Base-by-base conservation (phyloP, 1,284 basidiomycete species). In the Sporisorium scitamineum region DNA sequence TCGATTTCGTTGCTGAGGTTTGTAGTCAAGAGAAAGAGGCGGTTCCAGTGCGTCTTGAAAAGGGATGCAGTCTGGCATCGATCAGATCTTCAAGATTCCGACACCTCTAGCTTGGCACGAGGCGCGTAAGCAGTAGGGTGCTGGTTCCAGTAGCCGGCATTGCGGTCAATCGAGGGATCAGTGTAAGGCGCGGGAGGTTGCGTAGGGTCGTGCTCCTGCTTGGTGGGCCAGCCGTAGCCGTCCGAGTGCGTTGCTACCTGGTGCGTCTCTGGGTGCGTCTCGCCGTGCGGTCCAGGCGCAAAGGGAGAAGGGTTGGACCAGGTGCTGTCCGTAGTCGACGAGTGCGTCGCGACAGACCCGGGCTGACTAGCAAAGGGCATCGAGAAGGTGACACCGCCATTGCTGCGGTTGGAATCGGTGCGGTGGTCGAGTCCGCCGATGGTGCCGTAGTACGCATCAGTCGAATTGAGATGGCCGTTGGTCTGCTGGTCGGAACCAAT, bases 121-220 rank as follows among this genome's bases (percentile, higher is more conserved):
- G 60, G 56, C 5, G 68, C 51, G 52, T 76, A 76, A 4, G 68
- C 48, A 27, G 64, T 52, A 10, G 72, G 72, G 24, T 76, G 73
- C 41, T 76, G 73, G 51, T 54, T 70, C 73, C 73, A 76, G 55
- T 76, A 76, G 34, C 54, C 66, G 10, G 52, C 55, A 51, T 52
- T 67, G 27, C 72, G 62, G 61, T 75, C 72, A 3, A 69, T 53
- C 2, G 66, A 45, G 26, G 63, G 51, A 37, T 75, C 67, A 26
- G 52, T n/a, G 58, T 70, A 67, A 13, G 67, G 32, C n/a, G 60
- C 60, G 22, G 73, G 20, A 26, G 73, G 18, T 45, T 63, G 50
- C 89, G 90, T 41, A 84, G 87, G 63, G 84, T 86, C n/a, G 91
- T 89, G 67, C 87, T 88, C 44, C 86, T 76, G 74, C 66, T 76